Conservation (phyloP, 352 stramenopile species). For the Phytophthora sp. region DNA sequence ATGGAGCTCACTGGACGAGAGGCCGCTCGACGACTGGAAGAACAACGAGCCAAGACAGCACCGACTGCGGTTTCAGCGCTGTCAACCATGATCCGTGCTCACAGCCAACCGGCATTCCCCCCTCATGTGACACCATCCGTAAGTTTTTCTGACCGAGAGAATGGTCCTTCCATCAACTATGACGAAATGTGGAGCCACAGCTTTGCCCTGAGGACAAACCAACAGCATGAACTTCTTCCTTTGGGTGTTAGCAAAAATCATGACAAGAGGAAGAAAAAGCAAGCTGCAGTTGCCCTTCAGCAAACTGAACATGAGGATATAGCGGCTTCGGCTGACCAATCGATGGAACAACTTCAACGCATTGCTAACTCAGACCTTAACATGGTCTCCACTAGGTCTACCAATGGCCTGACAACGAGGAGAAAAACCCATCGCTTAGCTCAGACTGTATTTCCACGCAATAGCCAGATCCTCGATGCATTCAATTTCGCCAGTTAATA, state of each 20-base stretch:
- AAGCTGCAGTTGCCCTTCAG: conserved; percentile 12
- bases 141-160: conserved; percentile 27
- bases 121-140: conserved; percentile 3
- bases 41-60: conserved; percentile 49
- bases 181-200: conserved; percentile 77
- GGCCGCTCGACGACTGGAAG: conserved; percentile 41
- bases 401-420: neutral
- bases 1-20: conserved; percentile 55
- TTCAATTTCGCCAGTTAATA: conserved; percentile 49
- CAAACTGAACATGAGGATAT: conserved; percentile 12
- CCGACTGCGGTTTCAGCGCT: conserved; percentile 23
- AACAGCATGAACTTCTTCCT: conserved; percentile 16
- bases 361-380: conserved; percentile 38
- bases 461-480: conserved; percentile 30
- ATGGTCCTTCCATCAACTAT: conserved; percentile 36
- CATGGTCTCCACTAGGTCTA: conserved; percentile 28
- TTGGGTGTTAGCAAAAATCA: conserved; percentile 2
- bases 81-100: conserved; percentile 35
- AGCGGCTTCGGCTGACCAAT: conserved; percentile 3
- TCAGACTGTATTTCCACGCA: conserved; percentile 39
- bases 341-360: conserved; percentile 33
- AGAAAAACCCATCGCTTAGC: conserved; percentile 47
- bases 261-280: conserved; percentile 27
- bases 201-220: conserved; percentile 27
- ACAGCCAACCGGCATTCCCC: conserved; percentile 45